Evolutionary conservation across 495 filamentous ascomycete species (phyloP), one percentile per base, ranked within the genome.

Genomic region (Neurospora sp.): DNA sequence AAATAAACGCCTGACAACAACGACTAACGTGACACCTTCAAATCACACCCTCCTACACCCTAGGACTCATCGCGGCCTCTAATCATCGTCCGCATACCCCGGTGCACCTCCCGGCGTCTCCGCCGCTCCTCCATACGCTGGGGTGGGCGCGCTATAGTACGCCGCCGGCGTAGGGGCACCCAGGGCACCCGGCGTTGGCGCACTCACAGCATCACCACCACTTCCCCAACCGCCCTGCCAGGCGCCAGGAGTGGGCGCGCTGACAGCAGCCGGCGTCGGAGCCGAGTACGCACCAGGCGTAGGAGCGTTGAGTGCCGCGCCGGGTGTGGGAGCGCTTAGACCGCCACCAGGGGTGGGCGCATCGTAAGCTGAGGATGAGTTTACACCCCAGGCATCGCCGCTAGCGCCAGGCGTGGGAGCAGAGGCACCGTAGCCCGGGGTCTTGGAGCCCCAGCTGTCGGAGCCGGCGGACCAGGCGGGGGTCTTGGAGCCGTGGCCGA

Each of bases 271-370:
- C 0, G 90, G 90, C 2, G 91, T 92, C 20, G 92, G 90, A 14
- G 91, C 91, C 39, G 85, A 88, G 71, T 88, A 85, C 0, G 90
- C 88, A 75, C 92, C 91, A 0, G 94, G 94, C 0, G 94, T 98
- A 0, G 94, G 92, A 1, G 93, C 93, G 48, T 90, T 91, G 71
- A 89, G 83, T 22, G 85, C 89, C 41, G 88, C 90, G 48, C 48
- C 48, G 0, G 92, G 91, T 0, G 92, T 94, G 18, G 93, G 91
- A 14, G 92, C 92, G 39, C 86, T 89, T 40, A 89, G 79, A 18
- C 85, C 82, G 68, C 87, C 91, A 10, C 92, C 92, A 0, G 93
- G 93, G 0, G 93, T 96, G 7, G 93, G 93, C 7, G 92, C 91
- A 70, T 93, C 91, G 74, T 90, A 90, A 10, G 81, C 79, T 41